These are phyloP conservation scores for Wakefieldia striispora DNA, from an alignment of 768 basidiomycete species.

Conservation along the genomic window DNA sequence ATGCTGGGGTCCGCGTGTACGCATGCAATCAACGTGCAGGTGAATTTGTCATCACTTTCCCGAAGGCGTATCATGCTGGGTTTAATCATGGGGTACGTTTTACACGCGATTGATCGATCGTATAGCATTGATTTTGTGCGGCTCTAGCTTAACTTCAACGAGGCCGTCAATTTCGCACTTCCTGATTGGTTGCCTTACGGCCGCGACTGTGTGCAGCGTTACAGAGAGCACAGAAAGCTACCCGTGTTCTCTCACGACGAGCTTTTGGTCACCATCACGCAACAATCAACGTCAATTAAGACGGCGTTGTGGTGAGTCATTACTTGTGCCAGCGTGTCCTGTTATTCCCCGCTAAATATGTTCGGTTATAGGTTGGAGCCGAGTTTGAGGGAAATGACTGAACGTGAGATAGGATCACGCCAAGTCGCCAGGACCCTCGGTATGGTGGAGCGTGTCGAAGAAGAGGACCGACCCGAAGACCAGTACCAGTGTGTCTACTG, in stretches of 20 bases:
- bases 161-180: constrained; percentile 97
- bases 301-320: constrained; percentile 84
- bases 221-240: constrained; percentile 85
- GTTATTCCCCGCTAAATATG: constrained; percentile 20
- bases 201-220: constrained; percentile 84
- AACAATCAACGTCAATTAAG: constrained; percentile 88
- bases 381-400: constrained; percentile 84
- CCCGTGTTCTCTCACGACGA: constrained; percentile 99
- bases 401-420: constrained; percentile 74
- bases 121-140: constrained; percentile 24
- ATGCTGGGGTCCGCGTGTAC: constrained; percentile 88
- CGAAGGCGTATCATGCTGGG: constrained; percentile 96
- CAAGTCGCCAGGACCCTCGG: constrained; percentile 54
- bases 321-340: constrained; percentile 9
- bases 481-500: constrained; percentile 94
- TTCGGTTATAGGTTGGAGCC: constrained; percentile 66
- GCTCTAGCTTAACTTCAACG: constrained; percentile 91
- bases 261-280: constrained; percentile 94
- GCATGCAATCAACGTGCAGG: constrained; percentile 96
- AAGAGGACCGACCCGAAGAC: constrained; percentile 84
- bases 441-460: constrained; percentile 69
- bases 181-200: constrained; percentile 93
- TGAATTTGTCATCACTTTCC: constrained; percentile 97
- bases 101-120: constrained; percentile 26
- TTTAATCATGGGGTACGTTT: constrained; percentile 94